These are phyloP conservation scores for Panicum hallii DNA, from an alignment of 202 grass and related monocot genomes.

Conservation along the genomic window DNA sequence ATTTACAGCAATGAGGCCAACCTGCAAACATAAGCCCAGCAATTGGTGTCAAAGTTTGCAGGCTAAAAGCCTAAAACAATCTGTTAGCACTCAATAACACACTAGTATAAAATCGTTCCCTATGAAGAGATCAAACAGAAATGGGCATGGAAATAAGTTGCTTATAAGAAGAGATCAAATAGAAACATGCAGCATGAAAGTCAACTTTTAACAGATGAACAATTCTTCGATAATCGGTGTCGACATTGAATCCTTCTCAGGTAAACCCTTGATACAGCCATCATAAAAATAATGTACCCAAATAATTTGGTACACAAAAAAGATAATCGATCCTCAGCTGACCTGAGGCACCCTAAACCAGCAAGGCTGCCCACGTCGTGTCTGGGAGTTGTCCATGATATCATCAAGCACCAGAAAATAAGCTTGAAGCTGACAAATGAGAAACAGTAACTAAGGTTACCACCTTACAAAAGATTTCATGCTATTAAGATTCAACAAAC, in stretches of 20 bases:
- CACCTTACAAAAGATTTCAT: slow-evolving; percentile 6
- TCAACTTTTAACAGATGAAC: slow-evolving; percentile 10
- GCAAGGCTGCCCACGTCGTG: slow-evolving; percentile 77
- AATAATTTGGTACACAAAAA: not conserved
- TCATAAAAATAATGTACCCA: slow-evolving; percentile 4
- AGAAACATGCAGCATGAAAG: slow-evolving; percentile 34
- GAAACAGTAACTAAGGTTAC: slow-evolving; percentile 8
- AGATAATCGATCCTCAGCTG: slow-evolving; percentile 7
- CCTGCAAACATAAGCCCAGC: slow-evolving; percentile 44
- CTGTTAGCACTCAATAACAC: not conserved
- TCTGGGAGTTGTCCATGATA: slow-evolving; percentile 83
- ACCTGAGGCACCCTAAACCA: slow-evolving; percentile 84
- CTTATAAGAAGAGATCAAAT: slow-evolving; percentile 33
- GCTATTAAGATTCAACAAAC: slow-evolving; percentile 10
- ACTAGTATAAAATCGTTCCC: slow-evolving; percentile 11
- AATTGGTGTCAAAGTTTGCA: slow-evolving; percentile 31
- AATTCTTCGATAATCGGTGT: not conserved
- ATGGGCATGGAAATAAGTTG: slow-evolving; percentile 32
- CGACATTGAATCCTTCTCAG: slow-evolving; percentile 2
- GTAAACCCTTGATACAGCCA: slow-evolving; percentile 11
- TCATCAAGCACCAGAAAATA: slow-evolving; percentile 89
- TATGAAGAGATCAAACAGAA: not conserved
- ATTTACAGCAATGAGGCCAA: slow-evolving; percentile 96
- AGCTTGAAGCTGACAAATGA: slow-evolving; percentile 71
- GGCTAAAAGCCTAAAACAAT: slow-evolving; percentile 4